These are phyloP conservation scores for Rhizopus sp. DNA, from an alignment of 371 early-diverging fungal species.

Conservation along the genomic window DNA sequence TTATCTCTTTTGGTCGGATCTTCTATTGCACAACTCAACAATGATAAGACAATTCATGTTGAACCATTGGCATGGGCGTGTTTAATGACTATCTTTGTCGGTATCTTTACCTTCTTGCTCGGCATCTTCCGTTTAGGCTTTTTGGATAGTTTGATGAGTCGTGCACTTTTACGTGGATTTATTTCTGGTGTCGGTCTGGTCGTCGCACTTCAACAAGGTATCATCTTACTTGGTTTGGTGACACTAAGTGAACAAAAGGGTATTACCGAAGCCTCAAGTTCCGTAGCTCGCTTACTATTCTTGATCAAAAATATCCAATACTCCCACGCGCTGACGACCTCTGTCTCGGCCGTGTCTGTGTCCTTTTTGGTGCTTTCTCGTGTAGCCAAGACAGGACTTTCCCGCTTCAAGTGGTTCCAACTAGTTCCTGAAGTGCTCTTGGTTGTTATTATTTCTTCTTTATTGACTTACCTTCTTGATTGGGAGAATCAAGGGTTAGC, in stretches of 20 bases:
- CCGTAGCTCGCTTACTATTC: constrained; percentile 70
- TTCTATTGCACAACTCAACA: constrained; percentile 57
- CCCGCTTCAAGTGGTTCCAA: constrained; percentile 57
- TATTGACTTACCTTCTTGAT: constrained; percentile 59
- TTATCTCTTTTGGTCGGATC: constrained; percentile 87
- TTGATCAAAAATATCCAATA: constrained; percentile 55
- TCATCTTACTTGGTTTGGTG: constrained; percentile 74
- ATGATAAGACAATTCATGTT: constrained; percentile 37
- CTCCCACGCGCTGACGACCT: constrained; percentile 67
- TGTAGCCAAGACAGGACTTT: constrained; percentile 57
- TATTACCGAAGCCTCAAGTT: constrained; percentile 69
- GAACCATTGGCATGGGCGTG: constrained; percentile 67
- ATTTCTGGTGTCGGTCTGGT: constrained; percentile 91
- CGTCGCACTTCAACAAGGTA: constrained; percentile 83
- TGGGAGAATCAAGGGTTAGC: constrained; percentile 74
- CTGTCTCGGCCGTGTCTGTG: constrained; percentile 70
- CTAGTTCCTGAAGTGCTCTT: constrained; percentile 88
- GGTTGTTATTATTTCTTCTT: constrained; percentile 71
- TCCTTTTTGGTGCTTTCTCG: constrained; percentile 63
- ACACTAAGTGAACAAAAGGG: constrained; percentile 46
- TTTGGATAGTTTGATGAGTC: constrained; percentile 91
- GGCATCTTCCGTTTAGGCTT: constrained; percentile 95
- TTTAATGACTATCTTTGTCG: constrained; percentile 83
- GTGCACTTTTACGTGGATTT: constrained; percentile 90
- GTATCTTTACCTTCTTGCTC: constrained; percentile 85